Conservation (phyloP, 768 basidiomycete genomes). For the Naganishia randhawae region DNA sequence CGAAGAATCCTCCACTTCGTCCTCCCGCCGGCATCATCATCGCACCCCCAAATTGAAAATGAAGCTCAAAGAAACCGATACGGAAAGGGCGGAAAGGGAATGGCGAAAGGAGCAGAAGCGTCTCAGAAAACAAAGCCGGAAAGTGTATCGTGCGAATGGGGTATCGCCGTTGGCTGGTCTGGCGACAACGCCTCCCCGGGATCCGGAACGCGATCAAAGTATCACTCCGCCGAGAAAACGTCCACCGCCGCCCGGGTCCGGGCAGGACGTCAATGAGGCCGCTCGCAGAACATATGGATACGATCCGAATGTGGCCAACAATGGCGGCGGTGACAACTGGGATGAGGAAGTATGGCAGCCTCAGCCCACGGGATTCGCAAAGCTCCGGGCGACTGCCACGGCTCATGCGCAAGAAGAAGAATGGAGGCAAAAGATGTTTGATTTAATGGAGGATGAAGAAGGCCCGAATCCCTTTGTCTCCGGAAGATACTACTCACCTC, state of each 20-base stretch:
- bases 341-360: conserved; percentile 26
- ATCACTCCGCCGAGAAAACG: conserved; percentile 43
- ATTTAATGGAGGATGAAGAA: conserved; percentile 60
- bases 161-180: conserved; percentile 14
- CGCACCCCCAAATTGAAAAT: conserved; percentile 26
- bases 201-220: conserved; percentile 29
- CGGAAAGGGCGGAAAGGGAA: conserved; percentile 35
- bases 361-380: neutral
- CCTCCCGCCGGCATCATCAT: neutral
- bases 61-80: conserved; percentile 41
- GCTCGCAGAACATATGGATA: conserved; percentile 11
- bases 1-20: conserved; percentile 16
- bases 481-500: conserved; percentile 29
- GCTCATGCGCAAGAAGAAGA: conserved; percentile 62
- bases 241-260: neutral
- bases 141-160: conserved; percentile 45
- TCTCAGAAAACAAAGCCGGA: conserved; percentile 29
- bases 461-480: conserved; percentile 26
- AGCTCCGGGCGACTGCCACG: neutral
- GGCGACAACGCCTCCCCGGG: conserved; percentile 36
- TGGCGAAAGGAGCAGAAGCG: conserved; percentile 40
- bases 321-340: conserved; percentile 13
- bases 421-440: conserved; percentile 71
- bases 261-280: neutral
- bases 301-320: neutral